These are phyloP conservation scores for Trichothecium sympodiale DNA, from an alignment of 2,329 filamentous ascomycete genomes.

Conservation along the genomic window DNA sequence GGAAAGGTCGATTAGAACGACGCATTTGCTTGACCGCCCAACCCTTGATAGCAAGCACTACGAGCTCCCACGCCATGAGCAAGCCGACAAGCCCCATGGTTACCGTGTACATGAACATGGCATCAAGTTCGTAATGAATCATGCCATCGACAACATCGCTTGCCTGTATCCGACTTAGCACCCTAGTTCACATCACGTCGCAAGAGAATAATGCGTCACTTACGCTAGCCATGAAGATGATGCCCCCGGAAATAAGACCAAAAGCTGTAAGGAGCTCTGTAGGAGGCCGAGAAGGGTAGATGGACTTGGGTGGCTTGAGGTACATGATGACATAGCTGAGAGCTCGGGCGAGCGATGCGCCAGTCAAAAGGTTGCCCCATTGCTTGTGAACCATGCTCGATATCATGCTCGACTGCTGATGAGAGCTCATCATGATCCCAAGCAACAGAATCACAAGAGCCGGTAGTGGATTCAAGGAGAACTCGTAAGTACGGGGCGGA, in stretches of 20 bases:
- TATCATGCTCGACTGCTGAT: constrained; percentile 73
- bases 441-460: constrained; percentile 76
- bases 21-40: constrained; percentile 55
- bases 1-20: background rate
- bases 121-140: constrained; percentile 65
- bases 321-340: constrained; percentile 74
- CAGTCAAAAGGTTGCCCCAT: constrained; percentile 79
- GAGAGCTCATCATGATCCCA: constrained; percentile 90
- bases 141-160: constrained; percentile 68
- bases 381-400: constrained; percentile 89
- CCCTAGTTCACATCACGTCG: constrained; percentile 7
- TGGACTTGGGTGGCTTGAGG: constrained; percentile 68
- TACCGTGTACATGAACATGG: constrained; percentile 89
- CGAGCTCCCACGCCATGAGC: constrained; percentile 74
- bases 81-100: constrained; percentile 74
- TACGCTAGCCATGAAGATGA: constrained; percentile 88
- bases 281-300: constrained; percentile 73
- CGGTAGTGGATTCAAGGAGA: constrained; percentile 82
- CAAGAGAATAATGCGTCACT: constrained; percentile 26
- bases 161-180: constrained; percentile 34
- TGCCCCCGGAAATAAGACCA: constrained; percentile 74
- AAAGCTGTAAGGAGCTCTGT: constrained; percentile 84
- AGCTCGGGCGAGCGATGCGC: constrained; percentile 66
- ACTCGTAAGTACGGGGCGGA: constrained; percentile 54
- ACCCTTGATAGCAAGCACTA: constrained; percentile 74